Evolutionary conservation across 2,329 filamentous ascomycete genomes (phyloP).

Genomic region (Sordariomycetes sp.): DNA sequence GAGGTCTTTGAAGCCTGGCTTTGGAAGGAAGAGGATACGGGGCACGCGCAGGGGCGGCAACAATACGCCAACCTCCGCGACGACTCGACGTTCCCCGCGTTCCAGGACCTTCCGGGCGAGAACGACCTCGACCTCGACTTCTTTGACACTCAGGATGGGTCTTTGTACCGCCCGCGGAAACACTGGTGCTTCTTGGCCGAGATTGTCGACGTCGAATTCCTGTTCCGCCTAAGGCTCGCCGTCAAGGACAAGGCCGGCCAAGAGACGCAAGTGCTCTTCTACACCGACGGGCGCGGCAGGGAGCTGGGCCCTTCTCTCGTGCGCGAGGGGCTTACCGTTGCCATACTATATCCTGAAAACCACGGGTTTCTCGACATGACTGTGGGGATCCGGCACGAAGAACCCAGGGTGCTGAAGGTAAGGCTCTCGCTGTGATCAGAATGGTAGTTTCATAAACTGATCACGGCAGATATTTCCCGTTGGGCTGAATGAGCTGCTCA

Average conservation of each 20-base stretch:
- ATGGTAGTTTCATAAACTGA: background rate
- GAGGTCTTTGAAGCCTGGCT: background rate
- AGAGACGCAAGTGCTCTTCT: constrained; percentile 1
- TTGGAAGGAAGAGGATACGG: background rate
- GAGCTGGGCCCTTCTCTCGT: background rate
- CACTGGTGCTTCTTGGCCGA: constrained; percentile 11
- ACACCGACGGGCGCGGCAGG: background rate
- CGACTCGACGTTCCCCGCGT: constrained; percentile 4
- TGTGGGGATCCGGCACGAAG: constrained; percentile 4
- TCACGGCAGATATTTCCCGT: constrained; percentile 6
- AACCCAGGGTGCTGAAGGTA: constrained; percentile 1
- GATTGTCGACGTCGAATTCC: background rate
- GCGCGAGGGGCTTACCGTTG: constrained; percentile 4
- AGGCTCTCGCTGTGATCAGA: too few species aligned
- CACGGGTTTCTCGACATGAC: background rate
- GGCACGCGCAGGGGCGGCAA: background rate
- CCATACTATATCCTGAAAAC: constrained; percentile 6
- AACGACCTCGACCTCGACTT: background rate
- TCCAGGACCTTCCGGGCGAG: background rate
- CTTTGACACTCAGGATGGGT: background rate
- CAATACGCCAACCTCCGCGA: constrained; percentile 2
- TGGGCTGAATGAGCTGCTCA: constrained; percentile 4
- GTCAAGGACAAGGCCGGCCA: constrained; percentile 7
- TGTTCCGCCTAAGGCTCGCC: background rate
- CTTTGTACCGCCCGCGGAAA: background rate